phyloP scores from a whole-genome alignment of 2,329 filamentous ascomycete species.

The Nemania serpens region DNA sequence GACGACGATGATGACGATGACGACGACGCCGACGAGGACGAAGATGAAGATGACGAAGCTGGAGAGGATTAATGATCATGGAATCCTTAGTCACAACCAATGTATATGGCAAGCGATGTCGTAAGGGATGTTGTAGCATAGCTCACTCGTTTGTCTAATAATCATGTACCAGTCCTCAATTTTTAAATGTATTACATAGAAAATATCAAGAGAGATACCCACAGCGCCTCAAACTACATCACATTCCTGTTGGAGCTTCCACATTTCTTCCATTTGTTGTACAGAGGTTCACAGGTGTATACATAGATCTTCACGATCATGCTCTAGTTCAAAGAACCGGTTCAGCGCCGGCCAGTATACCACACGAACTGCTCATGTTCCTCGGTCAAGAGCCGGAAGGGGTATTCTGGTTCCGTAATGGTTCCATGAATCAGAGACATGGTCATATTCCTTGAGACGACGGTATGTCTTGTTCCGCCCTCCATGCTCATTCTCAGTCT shows the following conservation, averaged over 20 bases:
- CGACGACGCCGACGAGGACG: constrained; percentile 48
- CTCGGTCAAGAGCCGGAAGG: neutral
- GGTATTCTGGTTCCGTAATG: neutral
- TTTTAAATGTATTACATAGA: neutral
- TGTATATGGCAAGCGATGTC: constrained; percentile 13
- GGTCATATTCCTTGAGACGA: neutral
- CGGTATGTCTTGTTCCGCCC: neutral
- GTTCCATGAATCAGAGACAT: neutral
- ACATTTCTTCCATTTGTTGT: neutral
- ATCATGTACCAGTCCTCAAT: neutral
- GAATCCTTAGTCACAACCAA: neutral
- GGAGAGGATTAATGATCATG: constrained; percentile 14
- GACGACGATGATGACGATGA: constrained; percentile 59
- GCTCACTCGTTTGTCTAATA: neutral
- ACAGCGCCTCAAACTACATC: neutral
- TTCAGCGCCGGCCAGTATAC: neutral
- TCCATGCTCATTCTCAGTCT: neutral
- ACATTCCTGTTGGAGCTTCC: neutral
- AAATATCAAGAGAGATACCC: neutral
- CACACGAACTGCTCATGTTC: neutral
- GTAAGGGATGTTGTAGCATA: neutral
- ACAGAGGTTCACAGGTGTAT: neutral
- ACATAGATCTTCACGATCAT: neutral
- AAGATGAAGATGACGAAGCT: constrained; percentile 39
- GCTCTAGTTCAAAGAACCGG: neutral